A percentile compares a stretch with the other conserved stretches of the same genome.
Evolutionary conservation across 176 grass and related monocot genomes (phyloP).

Genomic region (Aechmea fasciata): DNA sequence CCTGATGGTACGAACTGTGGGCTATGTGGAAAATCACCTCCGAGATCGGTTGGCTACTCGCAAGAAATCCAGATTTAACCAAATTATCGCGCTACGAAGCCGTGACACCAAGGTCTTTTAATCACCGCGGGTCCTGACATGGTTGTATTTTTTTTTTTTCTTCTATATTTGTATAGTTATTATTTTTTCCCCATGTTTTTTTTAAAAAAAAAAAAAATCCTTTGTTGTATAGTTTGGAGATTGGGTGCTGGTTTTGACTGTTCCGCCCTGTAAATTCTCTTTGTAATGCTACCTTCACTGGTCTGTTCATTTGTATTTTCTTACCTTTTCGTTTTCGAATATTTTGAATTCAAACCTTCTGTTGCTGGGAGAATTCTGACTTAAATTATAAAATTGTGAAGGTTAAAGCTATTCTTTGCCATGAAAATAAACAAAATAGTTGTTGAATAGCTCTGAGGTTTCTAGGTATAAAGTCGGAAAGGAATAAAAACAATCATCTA

Average conservation of each 20-base stretch:
- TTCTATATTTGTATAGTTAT: constrained; percentile 35
- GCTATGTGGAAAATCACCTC: constrained; percentile 6
- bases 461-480: no score
- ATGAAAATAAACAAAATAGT: no score
- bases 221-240: constrained; percentile 18
- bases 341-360: background rate
- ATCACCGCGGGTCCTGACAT: constrained; percentile 21
- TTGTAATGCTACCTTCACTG: background rate
- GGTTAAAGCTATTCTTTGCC: no score
- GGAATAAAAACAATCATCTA: no score
- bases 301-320: background rate
- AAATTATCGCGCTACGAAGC: constrained; percentile 8
- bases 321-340: background rate
- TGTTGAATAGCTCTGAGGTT: no score
- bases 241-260: constrained; percentile 16
- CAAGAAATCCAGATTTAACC: constrained; percentile 14
- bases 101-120: constrained; percentile 23
- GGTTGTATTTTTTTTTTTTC: constrained; percentile 4
- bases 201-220: background rate
- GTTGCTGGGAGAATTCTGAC: background rate
- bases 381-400: background rate
- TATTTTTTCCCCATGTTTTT: constrained; percentile 5
- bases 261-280: constrained; percentile 27
- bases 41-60: background rate
- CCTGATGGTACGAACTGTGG: constrained; percentile 2